Base-by-base conservation (phyloP, 805 yeast genomes). In the Starmerella bombicola region DNA sequence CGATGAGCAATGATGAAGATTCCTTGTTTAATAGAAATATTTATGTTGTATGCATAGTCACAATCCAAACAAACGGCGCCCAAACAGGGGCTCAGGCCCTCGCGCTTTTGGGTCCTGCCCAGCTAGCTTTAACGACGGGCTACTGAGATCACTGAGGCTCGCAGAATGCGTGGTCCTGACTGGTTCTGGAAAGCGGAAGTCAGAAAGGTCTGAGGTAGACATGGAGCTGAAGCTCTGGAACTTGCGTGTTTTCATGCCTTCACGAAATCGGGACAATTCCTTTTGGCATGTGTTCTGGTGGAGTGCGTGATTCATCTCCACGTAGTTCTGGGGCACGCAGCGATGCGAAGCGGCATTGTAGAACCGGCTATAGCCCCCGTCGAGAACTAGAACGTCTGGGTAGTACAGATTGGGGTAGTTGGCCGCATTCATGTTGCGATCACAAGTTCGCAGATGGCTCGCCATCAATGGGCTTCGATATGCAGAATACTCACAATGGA, bases 381-480 rank as follows among this genome's bases (percentile, higher is more conserved):
- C 81, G 33, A 91, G 66, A 25, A 91, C 75, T 28, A 83, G 76
- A 32, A 91, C 75, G 61, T 91, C 95, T 2, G 98, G 98, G 56
- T 79, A 91, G 48, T 72, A 73, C 42, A 91, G 66, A 45, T 71
- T 65, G 0, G 98, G 98, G 60, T 91, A 91, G 46, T 70, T 67
- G 42, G 78, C 75, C 46, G 74, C 67, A 58, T 86, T 85, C 38
- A 74, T 51, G 30, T 71, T 70, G 47, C 98, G 71, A 62, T 91
- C 98, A 51, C 80, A 71, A 45, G 78, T 78, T 46, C 98, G 67
- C 42, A 91, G 68, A 57, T 84, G 85, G 40, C 76, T 67, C 1
- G 97, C 97, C 80, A 91, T 74, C 35, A 79, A 65, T 4, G 98
- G 98, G n/a, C 97, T 95, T 44, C 98, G 69, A 56, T 79, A 83